Conservation (phyloP, 1,139 yeast genomes). For the Lizanozyma gosingica region DNA sequence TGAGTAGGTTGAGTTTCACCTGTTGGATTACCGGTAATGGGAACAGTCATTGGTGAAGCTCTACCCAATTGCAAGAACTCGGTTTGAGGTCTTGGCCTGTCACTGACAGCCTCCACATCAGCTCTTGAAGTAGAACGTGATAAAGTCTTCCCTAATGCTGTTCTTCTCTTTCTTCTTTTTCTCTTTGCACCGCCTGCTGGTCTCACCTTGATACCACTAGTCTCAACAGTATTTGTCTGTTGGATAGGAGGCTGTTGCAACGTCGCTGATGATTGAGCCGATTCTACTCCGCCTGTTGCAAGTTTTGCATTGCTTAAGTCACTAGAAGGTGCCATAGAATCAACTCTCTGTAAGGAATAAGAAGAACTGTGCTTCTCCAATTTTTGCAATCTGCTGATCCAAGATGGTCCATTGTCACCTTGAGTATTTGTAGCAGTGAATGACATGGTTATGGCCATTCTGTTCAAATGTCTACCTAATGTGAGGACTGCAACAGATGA, state of each 20-base stretch:
- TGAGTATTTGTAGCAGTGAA: constrained; percentile 65
- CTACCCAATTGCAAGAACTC: constrained; percentile 37
- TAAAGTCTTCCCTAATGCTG: constrained; percentile 24
- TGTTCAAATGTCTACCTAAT: constrained; percentile 79
- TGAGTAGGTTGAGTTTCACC: constrained; percentile 1
- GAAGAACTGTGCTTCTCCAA: constrained; percentile 66
- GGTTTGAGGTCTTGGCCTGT: constrained; percentile 31
- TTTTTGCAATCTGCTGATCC: constrained; percentile 85
- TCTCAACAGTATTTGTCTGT: constrained; percentile 39
- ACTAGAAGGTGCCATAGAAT: constrained; percentile 19
- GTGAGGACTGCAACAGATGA: constrained; percentile 93
- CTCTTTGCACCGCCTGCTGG: constrained; percentile 76
- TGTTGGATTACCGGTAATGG: neutral
- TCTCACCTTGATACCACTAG: constrained; percentile 60
- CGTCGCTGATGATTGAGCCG: constrained; percentile 5
- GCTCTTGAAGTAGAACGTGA: constrained; percentile 20
- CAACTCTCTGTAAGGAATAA: constrained; percentile 73
- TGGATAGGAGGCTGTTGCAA: constrained; percentile 7
- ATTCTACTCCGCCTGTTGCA: constrained; percentile 9
- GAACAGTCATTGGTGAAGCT: neutral
- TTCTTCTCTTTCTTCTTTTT: constrained; percentile 31
- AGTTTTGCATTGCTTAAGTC: too few relatives aligned
- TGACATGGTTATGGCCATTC: constrained; percentile 89
- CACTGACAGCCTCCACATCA: constrained; percentile 14
- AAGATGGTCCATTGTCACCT: constrained; percentile 50